Percentiles rank a stretch among this genome's conserved stretches.
These are phyloP conservation scores for Phaeosphaeria sp. DNA, from an alignment of 2,329 filamentous ascomycete genomes.

Conservation along the genomic window DNA sequence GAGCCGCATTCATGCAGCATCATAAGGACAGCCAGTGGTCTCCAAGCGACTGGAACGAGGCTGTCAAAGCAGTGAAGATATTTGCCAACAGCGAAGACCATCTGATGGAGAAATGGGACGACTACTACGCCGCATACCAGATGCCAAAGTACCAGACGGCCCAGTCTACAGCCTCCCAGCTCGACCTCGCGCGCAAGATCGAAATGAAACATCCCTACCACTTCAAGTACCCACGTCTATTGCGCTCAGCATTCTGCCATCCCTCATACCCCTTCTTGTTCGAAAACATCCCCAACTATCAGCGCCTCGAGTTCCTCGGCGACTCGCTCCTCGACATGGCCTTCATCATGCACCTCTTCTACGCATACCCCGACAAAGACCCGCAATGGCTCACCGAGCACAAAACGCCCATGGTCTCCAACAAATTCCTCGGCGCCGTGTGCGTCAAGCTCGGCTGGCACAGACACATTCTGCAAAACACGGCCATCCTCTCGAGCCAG, in stretches of 20 bases:
- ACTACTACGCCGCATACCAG: constrained; percentile 75
- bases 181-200: constrained; percentile 71
- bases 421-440: constrained; percentile 87
- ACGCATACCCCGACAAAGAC: constrained; percentile 76
- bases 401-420: constrained; percentile 99
- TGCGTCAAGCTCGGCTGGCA: constrained; percentile 81
- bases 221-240: constrained; percentile 77
- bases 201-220: constrained; percentile 65
- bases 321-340: constrained; percentile 96
- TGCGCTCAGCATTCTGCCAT: constrained; percentile 87
- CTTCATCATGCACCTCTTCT: constrained; percentile 83
- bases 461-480: constrained; percentile 67
- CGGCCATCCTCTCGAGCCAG: constrained; percentile 58
- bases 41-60: constrained; percentile 62
- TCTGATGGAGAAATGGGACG: constrained; percentile 69
- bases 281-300: constrained; percentile 88
- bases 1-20: constrained; percentile 73
- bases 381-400: constrained; percentile 98
- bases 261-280: constrained; percentile 78
- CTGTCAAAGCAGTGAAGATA: constrained; percentile 69
- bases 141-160: constrained; percentile 74
- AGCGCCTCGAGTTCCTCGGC: constrained; percentile 90
- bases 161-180: constrained; percentile 69
- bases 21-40: constrained; percentile 53
- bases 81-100: constrained; percentile 76